A percentile compares a stretch with the other conserved stretches of the same genome.
These are phyloP conservation scores for Hemisphaericaspora subhashii DNA, from an alignment of 1,139 yeast species.

Conservation along the genomic window DNA sequence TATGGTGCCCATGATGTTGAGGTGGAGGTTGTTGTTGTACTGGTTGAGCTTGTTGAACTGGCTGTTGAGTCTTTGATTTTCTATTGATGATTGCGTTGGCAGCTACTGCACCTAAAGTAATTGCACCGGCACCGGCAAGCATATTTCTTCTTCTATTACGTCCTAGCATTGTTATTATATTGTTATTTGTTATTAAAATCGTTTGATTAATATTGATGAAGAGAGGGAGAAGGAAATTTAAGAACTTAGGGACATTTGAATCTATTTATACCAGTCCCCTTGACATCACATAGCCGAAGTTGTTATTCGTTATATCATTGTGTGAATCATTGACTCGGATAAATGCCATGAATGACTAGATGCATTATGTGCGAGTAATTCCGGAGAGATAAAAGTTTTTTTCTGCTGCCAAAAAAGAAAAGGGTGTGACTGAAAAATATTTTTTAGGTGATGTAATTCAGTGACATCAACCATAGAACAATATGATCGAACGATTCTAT, in stretches of 20 bases:
- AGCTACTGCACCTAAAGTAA: slow-evolving; percentile 6
- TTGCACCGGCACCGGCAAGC: slow-evolving; percentile 4
- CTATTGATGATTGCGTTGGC: slow-evolving; percentile 4
- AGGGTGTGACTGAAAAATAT: no score
- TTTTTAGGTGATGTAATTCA: no score
- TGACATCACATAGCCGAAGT: no score
- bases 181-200: not conserved
- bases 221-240: not conserved
- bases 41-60: slow-evolving; percentile 6
- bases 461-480: no score
- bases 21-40: slow-evolving; percentile 3
- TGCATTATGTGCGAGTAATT: no score
- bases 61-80: not conserved
- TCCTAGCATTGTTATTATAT: slow-evolving; percentile 1
- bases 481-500: no score
- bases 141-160: slow-evolving; percentile 8
- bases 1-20: slow-evolving; percentile 4
- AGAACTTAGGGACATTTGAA: not conserved
- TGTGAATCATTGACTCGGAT: no score
- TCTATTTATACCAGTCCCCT: not conserved
- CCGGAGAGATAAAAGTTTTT: no score
- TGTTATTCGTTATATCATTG: no score
- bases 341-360: no score
- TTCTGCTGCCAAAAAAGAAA: no score
- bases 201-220: not conserved